Conservation (phyloP, 805 yeast species). For the Ogataea parapolymorpha region DNA sequence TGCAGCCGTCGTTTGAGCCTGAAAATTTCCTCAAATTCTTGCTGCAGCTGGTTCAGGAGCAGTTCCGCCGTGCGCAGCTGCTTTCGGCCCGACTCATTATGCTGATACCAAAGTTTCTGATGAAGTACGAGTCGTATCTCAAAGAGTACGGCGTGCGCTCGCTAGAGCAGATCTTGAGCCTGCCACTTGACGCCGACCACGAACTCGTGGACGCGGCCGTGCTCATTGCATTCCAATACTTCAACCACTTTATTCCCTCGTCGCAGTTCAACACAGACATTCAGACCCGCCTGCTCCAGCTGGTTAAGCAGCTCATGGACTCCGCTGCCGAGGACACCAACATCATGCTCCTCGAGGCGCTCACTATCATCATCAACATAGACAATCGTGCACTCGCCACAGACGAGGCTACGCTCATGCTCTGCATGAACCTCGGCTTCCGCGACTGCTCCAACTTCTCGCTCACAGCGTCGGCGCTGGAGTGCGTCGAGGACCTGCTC, state of each 20-base stretch:
- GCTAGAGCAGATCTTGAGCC: constrained; percentile 23
- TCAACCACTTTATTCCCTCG: constrained; percentile 24
- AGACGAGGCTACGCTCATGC: constrained; percentile 40
- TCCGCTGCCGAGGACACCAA: constrained; percentile 80
- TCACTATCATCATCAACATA: constrained; percentile 55
- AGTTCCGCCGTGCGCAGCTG: constrained; percentile 29
- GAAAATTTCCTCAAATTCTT: constrained; percentile 24
- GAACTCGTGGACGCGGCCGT: constrained; percentile 26
- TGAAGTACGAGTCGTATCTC: constrained; percentile 42
- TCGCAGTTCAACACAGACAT: constrained; percentile 23
- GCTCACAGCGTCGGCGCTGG: constrained; percentile 61
- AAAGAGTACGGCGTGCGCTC: constrained; percentile 25
- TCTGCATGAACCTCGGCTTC: constrained; percentile 62
- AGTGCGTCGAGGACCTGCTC: constrained; percentile 63
- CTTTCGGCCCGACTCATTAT: constrained; percentile 49
- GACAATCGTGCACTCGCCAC: constrained; percentile 34
- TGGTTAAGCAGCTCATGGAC: constrained; percentile 45
- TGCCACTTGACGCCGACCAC: constrained; percentile 23
- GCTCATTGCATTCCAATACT: constrained; percentile 51
- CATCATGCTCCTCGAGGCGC: constrained; percentile 65
- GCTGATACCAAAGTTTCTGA: constrained; percentile 54
- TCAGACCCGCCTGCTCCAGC: constrained; percentile 28
- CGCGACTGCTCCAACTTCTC: constrained; percentile 76
- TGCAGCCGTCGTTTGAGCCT: constrained; percentile 21
- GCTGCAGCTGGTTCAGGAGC: constrained; percentile 15